Evolutionary conservation across 2,329 filamentous ascomycete species (phyloP).

Genomic region (Bipolaris zeicola): DNA sequence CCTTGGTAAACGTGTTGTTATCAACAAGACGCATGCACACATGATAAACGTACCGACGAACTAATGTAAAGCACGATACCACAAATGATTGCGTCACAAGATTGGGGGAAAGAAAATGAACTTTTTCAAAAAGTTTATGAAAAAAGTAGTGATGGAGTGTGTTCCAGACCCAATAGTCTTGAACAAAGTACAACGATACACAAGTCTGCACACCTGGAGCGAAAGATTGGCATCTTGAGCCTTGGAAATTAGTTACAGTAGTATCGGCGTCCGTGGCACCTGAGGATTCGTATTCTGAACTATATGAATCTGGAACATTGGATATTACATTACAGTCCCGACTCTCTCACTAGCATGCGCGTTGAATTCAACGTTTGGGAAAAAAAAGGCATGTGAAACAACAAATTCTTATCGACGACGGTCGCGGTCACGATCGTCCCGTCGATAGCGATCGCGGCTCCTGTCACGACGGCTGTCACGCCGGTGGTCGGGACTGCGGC

Average conservation of each 20-base stretch:
- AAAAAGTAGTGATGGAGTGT: background rate
- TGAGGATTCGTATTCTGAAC: background rate
- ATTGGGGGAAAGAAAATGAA: background rate
- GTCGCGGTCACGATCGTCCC: conserved; percentile 48
- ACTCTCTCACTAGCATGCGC: background rate
- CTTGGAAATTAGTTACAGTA: background rate
- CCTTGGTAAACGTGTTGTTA: too few species aligned
- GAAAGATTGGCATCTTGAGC: background rate
- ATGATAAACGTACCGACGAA: too few species aligned
- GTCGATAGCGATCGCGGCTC: conserved; percentile 50
- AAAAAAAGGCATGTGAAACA: background rate
- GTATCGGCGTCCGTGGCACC: background rate
- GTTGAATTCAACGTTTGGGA: background rate
- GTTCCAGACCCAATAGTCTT: background rate
- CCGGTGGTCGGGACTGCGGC: conserved; percentile 37
- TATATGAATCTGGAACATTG: background rate
- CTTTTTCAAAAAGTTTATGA: background rate
- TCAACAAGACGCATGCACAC: too few species aligned
- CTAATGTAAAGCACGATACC: too few species aligned
- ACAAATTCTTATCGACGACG: conserved; percentile 27
- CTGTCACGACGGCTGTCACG: conserved; percentile 45
- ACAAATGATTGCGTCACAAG: too few species aligned
- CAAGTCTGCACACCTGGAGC: background rate
- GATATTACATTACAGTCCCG: conserved; percentile 1
- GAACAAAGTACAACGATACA: background rate